Percentiles rank a stretch among this genome's conserved stretches.
These are phyloP conservation scores for Malus hybrid DNA, from an alignment of 331 rosid species.

Conservation along the genomic window DNA sequence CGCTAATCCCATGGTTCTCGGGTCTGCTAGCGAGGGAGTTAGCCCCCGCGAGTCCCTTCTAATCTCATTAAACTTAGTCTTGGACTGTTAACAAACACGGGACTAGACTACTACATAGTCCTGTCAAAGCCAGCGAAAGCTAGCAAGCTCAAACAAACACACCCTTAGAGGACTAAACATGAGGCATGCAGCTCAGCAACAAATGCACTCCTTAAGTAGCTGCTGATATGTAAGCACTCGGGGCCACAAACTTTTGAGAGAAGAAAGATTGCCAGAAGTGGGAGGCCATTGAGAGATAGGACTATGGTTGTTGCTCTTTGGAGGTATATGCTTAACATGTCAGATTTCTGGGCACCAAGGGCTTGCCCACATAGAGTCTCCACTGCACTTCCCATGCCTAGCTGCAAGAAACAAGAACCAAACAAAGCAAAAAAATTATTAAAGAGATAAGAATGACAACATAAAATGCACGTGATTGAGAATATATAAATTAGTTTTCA, in stretches of 20 bases:
- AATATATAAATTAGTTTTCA: too few relatives aligned
- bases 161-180: neutral
- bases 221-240: constrained; percentile 42
- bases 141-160: constrained; percentile 16
- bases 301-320: constrained; percentile 38
- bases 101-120: too few relatives aligned
- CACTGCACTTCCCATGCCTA: constrained; percentile 52
- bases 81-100: too few relatives aligned
- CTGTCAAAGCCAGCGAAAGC: too few relatives aligned
- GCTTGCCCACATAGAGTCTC: constrained; percentile 73
- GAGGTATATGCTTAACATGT: constrained; percentile 47
- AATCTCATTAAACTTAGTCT: too few relatives aligned
- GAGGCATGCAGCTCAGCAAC: constrained; percentile 30
- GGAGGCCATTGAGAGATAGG: constrained; percentile 20
- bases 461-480: too few relatives aligned
- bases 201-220: constrained; percentile 30
- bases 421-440: neutral
- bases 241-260: constrained; percentile 37
- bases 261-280: constrained; percentile 22
- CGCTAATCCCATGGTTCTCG: too few relatives aligned
- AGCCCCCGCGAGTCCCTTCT: too few relatives aligned
- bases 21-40: too few relatives aligned
- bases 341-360: constrained; percentile 37
- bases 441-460: too few relatives aligned
- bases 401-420: neutral